phyloP scores from a whole-genome alignment of 2,329 filamentous ascomycete species.

The Pseudophaeomoniella oleicola region DNA sequence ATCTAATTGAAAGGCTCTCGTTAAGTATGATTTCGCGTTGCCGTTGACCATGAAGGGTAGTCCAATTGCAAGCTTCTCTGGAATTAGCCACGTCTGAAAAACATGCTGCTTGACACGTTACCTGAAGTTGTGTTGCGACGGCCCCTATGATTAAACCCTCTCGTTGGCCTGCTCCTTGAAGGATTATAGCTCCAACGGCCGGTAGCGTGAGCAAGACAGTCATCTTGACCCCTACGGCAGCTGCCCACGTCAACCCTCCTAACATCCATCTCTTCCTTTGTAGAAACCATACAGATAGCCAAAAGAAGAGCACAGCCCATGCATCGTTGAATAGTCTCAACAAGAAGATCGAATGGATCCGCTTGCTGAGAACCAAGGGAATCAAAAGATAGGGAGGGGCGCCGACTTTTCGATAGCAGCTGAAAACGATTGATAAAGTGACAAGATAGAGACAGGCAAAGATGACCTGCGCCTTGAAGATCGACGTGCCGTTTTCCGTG shows the following conservation, averaged over 20 bases:
- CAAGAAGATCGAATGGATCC: conserved; percentile 85
- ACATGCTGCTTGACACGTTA: conserved; percentile 25
- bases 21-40: conserved; percentile 58
- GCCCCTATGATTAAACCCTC: conserved; percentile 52
- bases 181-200: conserved; percentile 60
- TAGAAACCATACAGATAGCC: conserved; percentile 63
- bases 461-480: conserved; percentile 65
- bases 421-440: conserved; percentile 62
- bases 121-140: conserved; percentile 65
- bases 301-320: conserved; percentile 72
- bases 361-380: conserved; percentile 75
- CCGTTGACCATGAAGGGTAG: conserved; percentile 52
- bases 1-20: conserved; percentile 77
- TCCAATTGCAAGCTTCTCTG: conserved; percentile 34
- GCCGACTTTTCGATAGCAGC: conserved; percentile 47
- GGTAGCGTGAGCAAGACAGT: conserved; percentile 70
- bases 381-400: conserved; percentile 74
- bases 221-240: conserved; percentile 91
- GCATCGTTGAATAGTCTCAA: conserved; percentile 93
- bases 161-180: conserved; percentile 55
- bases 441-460: conserved; percentile 69
- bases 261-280: conserved; percentile 61
- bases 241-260: conserved; percentile 58
- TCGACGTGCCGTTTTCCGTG: conserved; percentile 54
- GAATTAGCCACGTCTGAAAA: conserved; percentile 8